phyloP scores from a whole-genome alignment of 352 stramenopile species.

The Globisporangium abappressorium region DNA sequence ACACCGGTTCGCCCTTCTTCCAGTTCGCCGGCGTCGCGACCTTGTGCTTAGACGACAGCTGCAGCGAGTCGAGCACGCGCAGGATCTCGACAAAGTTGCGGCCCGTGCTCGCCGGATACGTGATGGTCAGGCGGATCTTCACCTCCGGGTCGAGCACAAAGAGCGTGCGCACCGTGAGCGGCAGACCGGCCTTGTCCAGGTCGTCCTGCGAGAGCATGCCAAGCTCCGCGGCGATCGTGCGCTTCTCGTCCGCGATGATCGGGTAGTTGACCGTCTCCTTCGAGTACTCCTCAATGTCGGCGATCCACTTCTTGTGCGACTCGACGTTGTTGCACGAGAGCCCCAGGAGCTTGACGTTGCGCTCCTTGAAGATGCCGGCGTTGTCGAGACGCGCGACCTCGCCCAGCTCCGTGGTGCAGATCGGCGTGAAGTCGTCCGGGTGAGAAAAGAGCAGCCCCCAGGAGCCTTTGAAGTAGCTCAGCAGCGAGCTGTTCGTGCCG shows the following conservation, averaged over 20 bases:
- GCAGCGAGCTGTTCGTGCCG: conserved; percentile 44
- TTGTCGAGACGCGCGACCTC: conserved; percentile 82
- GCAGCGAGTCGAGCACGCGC: conserved; percentile 87
- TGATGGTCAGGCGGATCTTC: conserved; percentile 88
- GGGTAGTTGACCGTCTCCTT: conserved; percentile 82
- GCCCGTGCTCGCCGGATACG: conserved; percentile 90
- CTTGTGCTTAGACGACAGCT: conserved; percentile 51
- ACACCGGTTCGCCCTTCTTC: conserved; percentile 57
- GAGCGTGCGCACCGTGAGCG: conserved; percentile 88
- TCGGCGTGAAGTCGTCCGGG: conserved; percentile 89
- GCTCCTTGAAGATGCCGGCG: conserved; percentile 65
- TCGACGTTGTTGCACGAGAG: conserved; percentile 76
- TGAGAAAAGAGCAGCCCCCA: conserved; percentile 80
- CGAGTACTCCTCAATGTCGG: conserved; percentile 51
- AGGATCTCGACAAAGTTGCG: conserved; percentile 94
- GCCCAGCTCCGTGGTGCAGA: conserved; percentile 92
- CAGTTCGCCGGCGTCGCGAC: conserved; percentile 74
- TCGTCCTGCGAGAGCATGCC: conserved; percentile 89
- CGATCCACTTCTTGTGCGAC: conserved; percentile 83
- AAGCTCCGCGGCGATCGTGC: conserved; percentile 68
- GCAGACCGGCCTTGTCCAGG: conserved; percentile 69
- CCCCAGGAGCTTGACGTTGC: conserved; percentile 80
- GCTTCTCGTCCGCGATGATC: conserved; percentile 43
- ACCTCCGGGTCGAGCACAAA: conserved; percentile 91
- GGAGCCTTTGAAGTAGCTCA: conserved; percentile 57